Evolutionary conservation across 441 rosid species (phyloP).

Genomic region (Populus trichocarpa): DNA sequence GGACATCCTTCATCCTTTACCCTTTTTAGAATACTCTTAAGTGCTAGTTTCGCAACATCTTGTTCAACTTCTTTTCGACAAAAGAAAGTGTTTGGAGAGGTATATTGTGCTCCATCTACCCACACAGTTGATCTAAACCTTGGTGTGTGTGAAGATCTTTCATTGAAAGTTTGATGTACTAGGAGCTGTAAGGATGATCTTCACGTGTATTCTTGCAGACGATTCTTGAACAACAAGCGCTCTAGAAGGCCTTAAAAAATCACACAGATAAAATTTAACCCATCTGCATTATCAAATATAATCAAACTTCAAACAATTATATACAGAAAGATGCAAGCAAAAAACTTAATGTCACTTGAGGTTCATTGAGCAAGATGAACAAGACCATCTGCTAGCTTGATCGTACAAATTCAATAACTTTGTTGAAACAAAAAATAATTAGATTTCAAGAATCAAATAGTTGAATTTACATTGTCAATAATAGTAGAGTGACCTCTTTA

Average conservation of each 20-base stretch:
- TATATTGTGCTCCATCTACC: slow-evolving; percentile 25
- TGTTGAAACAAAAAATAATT: not conserved
- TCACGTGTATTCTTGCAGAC: slow-evolving; percentile 31
- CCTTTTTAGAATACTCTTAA: slow-evolving; percentile 20
- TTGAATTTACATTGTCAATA: not conserved
- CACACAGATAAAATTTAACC: not conserved
- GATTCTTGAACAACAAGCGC: slow-evolving; percentile 28
- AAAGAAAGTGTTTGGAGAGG: slow-evolving; percentile 22
- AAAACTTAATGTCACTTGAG: not conserved
- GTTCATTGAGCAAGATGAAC: not conserved
- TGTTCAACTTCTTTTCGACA: slow-evolving; percentile 37
- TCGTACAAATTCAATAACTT: not conserved
- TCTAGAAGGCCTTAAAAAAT: slow-evolving; percentile 6
- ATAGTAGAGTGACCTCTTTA: not conserved
- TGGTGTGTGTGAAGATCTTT: slow-evolving; percentile 27
- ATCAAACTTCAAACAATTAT: not conserved
- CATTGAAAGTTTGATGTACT: slow-evolving; percentile 15
- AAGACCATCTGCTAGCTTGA: not conserved
- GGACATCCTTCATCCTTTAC: slow-evolving; percentile 27
- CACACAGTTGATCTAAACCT: slow-evolving; percentile 26
- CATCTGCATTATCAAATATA: not conserved
- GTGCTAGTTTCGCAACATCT: slow-evolving; percentile 40
- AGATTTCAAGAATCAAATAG: not conserved
- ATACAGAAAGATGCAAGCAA: not conserved
- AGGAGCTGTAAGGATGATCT: slow-evolving; percentile 26